Percentiles rank a stretch among this genome's conserved stretches.
Evolutionary conservation across 192 early-diverging fungal species (phyloP).

Genomic region (Linnemannia elongata): DNA sequence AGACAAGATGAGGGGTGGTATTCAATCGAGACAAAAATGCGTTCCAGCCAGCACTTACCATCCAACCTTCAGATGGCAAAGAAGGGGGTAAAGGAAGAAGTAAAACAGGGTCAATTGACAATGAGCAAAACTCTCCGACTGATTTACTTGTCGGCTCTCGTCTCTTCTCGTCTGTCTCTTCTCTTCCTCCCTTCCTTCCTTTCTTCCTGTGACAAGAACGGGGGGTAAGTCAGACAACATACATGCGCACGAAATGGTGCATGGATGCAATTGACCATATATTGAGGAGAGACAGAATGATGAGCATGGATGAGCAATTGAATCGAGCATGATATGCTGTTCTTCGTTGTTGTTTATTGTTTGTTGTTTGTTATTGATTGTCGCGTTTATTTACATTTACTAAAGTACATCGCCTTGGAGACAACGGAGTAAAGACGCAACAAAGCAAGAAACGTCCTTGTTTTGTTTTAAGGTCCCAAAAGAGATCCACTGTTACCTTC

Average conservation of each 20-base stretch:
- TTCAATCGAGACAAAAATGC: neutral
- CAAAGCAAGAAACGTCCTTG: neutral
- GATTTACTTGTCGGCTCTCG: neutral
- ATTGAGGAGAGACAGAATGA: neutral
- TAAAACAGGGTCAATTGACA: neutral
- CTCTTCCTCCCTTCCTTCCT: neutral
- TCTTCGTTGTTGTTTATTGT: neutral
- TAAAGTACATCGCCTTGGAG: neutral
- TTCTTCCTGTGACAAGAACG: neutral
- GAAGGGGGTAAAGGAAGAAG: neutral
- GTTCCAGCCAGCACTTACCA: neutral
- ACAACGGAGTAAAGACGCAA: neutral
- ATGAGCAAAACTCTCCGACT: conserved; percentile 3
- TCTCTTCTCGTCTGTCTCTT: neutral
- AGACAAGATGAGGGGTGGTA: neutral
- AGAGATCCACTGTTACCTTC: neutral
- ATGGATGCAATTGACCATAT: neutral
- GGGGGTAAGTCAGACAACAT: neutral
- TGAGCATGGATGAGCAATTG: neutral
- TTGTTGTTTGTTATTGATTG: neutral
- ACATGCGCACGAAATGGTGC: neutral
- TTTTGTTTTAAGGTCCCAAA: neutral
- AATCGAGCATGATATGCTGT: neutral
- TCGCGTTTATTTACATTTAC: neutral
- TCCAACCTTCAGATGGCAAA: neutral